phyloP scores from a whole-genome alignment of 2,329 filamentous ascomycete species.

The Coniella lustricola region DNA sequence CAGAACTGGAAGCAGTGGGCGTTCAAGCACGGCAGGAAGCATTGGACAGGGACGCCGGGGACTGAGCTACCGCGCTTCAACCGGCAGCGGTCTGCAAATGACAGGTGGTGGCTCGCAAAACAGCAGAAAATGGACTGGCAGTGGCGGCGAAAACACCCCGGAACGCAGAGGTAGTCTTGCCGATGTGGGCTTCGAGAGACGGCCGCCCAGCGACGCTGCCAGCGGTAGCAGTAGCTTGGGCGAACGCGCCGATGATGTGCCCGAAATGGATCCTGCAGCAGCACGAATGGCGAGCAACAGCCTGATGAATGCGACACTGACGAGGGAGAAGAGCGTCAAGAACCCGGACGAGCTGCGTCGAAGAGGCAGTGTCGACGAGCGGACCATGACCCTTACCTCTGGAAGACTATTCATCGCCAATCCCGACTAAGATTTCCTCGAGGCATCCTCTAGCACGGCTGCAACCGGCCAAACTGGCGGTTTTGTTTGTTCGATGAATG shows the following conservation, averaged over 20 bases:
- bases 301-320: slow-evolving; percentile 47
- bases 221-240: slow-evolving; percentile 50
- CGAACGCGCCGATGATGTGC: slow-evolving; percentile 54
- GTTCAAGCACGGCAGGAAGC: slow-evolving; percentile 55
- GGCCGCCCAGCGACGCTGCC: slow-evolving; percentile 32
- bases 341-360: slow-evolving; percentile 65
- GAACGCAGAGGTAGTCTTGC: slow-evolving; percentile 47
- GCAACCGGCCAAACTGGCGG: too few species aligned
- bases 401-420: slow-evolving; percentile 80
- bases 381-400: slow-evolving; percentile 66
- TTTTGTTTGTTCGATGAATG: too few species aligned
- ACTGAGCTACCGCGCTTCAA: slow-evolving; percentile 44
- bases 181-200: slow-evolving; percentile 33
- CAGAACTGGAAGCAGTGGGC: slow-evolving; percentile 67
- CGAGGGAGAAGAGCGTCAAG: slow-evolving; percentile 59
- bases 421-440: slow-evolving; percentile 67
- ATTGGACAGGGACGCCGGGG: slow-evolving; percentile 34
- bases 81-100: slow-evolving; percentile 15
- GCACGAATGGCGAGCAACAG: slow-evolving; percentile 44
- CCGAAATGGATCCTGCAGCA: slow-evolving; percentile 41
- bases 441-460: too few species aligned
- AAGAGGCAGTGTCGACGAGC: slow-evolving; percentile 76
- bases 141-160: slow-evolving; percentile 36
- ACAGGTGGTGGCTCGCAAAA: slow-evolving; percentile 15
- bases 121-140: slow-evolving; percentile 13